Evolutionary conservation across 2,329 filamentous ascomycete species (phyloP), one percentile per base, ranked within the genome.

Genomic region (Aspergillus fructus): DNA sequence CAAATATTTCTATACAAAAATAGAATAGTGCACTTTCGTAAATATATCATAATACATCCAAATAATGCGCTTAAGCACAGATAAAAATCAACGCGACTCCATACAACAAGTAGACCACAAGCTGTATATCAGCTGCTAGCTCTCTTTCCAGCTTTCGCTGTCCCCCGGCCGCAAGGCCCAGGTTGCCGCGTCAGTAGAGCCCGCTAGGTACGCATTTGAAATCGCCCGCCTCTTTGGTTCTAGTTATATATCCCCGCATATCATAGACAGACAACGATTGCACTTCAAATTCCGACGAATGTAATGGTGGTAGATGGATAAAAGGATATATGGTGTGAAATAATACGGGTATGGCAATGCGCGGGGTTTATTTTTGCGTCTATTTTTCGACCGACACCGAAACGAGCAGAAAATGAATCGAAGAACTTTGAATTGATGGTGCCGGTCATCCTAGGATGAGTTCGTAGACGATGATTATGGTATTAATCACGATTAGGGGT

Each of bases 401-500:
- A 13, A 15, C 12, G 21, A 7, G 11, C 13, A 37, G 8, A 24
- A 55, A 19, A 30, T 33, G 12, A 19, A 48, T 6, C 23, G 19
- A 40, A 41, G 23, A 19, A 21, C 23, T n/a, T 21, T 43, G 37
- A 21, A 24, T 21, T 21, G 3, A 45, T 24, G 27, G 37, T 23
- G 11, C 4, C 4, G 24, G 17, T 83, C 79, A 93, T 57, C 90
- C 90, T 27, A 93, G 79, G 47, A 92, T 81, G 41, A 94, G 79
- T 76, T 92, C 89, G 76, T 93, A 96, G 59, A 91, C 73, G 70
- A 96, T 94, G 64, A 96, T 88, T 64, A 93, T 74, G 5, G 87
- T 86, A 74, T 96, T 96, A 68, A 93, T 85, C 61, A 86, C 84
- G 75, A 96, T 96, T 62, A 96, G 77, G 13, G 91, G 92, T 81